These are phyloP conservation scores for Globisporangium abappressorium DNA, from an alignment of 352 stramenopile species.

Conservation along the genomic window DNA sequence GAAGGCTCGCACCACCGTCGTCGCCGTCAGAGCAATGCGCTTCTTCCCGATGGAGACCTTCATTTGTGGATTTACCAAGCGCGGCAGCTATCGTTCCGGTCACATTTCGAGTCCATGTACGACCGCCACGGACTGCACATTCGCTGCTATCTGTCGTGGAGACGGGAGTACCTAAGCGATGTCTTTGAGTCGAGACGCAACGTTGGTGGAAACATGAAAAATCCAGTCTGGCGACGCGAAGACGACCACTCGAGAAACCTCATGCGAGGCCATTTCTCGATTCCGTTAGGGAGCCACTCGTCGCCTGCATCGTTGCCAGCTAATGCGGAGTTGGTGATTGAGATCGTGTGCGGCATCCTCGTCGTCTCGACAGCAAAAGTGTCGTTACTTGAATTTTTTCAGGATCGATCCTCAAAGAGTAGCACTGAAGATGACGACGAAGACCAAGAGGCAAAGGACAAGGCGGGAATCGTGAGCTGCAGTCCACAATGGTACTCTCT, in stretches of 20 bases:
- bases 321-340: conserved; percentile 46
- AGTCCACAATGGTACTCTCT: conserved; percentile 47
- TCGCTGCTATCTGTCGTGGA: conserved; percentile 30
- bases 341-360: conserved; percentile 52
- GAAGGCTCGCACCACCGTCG: not conserved
- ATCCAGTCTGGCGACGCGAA: conserved; percentile 38
- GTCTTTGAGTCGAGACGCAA: conserved; percentile 46
- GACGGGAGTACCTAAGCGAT: conserved; percentile 25
- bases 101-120: conserved; percentile 45
- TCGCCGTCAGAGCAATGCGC: conserved; percentile 11
- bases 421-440: not conserved
- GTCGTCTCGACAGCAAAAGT: conserved; percentile 40
- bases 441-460: conserved; percentile 9
- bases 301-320: conserved; percentile 27
- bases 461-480: conserved; percentile 18
- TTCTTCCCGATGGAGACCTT: conserved; percentile 29
- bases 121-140: conserved; percentile 41
- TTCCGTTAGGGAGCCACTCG: conserved; percentile 10
- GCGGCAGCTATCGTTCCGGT: conserved; percentile 35
- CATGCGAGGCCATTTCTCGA: conserved; percentile 35
- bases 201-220: conserved; percentile 32
- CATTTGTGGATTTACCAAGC: conserved; percentile 57
- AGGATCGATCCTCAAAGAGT: conserved; percentile 10
- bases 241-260: conserved; percentile 25
- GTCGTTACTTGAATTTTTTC: conserved; percentile 28